Conservation (phyloP, 305 asterid species). For the Fraxinus platypoda region DNA sequence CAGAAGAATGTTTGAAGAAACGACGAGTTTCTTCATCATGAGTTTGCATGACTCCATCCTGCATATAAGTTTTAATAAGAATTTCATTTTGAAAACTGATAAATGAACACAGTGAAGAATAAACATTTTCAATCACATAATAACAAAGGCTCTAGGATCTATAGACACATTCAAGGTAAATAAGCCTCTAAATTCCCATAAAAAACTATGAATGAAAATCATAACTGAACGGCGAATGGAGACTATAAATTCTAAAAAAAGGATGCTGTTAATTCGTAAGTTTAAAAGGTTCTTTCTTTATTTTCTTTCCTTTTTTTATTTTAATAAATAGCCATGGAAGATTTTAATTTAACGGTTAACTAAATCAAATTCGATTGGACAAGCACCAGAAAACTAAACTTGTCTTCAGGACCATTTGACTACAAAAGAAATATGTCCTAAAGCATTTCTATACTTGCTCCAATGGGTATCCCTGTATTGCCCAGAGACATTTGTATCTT, state of each 20-base stretch:
- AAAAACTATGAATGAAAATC: background rate
- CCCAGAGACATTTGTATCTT: background rate
- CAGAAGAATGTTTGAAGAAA: slow-evolving; percentile 90
- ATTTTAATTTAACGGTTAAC: background rate
- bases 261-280: background rate
- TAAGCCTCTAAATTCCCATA: background rate
- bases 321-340: slow-evolving; percentile 1
- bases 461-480: background rate
- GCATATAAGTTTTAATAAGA: slow-evolving; percentile 18
- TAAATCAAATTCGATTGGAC: background rate
- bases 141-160: background rate
- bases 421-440: slow-evolving; percentile 12
- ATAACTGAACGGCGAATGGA: background rate
- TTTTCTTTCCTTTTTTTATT: background rate
- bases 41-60: slow-evolving; percentile 99
- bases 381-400: background rate
- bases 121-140: slow-evolving; percentile 12
- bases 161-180: slow-evolving; percentile 9
- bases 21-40: slow-evolving; percentile 98
- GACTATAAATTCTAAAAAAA: background rate
- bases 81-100: slow-evolving; percentile 1
- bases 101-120: background rate
- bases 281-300: background rate
- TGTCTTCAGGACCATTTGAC: background rate
- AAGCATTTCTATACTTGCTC: slow-evolving; percentile 16